These are phyloP conservation scores for Neospora caninum DNA, from an alignment of 169 alveolate genomes.

Conservation along the genomic window DNA sequence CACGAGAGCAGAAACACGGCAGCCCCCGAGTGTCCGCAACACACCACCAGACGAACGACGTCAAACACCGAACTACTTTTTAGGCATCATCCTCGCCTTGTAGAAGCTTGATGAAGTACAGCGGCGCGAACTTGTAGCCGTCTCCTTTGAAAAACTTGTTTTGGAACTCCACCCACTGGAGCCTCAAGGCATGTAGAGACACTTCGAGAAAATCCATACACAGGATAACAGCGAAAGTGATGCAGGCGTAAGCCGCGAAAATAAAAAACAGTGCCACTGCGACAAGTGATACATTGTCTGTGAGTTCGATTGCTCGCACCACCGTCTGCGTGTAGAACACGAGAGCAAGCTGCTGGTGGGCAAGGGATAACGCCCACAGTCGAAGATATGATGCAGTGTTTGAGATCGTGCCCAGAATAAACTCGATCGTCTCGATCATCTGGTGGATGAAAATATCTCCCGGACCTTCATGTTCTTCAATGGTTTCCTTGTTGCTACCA, in stretches of 20 bases:
- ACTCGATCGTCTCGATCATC: slow-evolving; percentile 98
- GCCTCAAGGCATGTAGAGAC: slow-evolving; percentile 98
- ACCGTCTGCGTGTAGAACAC: slow-evolving; percentile 68
- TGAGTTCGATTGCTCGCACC: slow-evolving; percentile 49
- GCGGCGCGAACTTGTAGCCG: slow-evolving; percentile 94
- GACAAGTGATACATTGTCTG: slow-evolving; percentile 43
- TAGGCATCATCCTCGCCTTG: slow-evolving; percentile 27
- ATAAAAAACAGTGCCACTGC: slow-evolving; percentile 73
- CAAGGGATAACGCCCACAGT: slow-evolving; percentile 98
- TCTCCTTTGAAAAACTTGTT: slow-evolving; percentile 99
- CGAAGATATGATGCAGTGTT: slow-evolving; percentile 99
- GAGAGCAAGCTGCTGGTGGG: slow-evolving; percentile 97
- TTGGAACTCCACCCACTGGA: slow-evolving; percentile 99
- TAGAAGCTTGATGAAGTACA: slow-evolving; percentile 68
- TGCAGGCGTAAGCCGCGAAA: slow-evolving; percentile 88
- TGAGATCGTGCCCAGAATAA: slow-evolving; percentile 95
- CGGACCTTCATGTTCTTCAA: slow-evolving; percentile 71
- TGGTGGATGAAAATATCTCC: slow-evolving; percentile 95
- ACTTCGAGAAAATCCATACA: slow-evolving; percentile 99
- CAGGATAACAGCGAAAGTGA: slow-evolving; percentile 96
- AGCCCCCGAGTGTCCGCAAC: neutral
- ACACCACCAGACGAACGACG: neutral
- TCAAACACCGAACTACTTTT: neutral
- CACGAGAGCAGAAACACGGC: too few relatives aligned
- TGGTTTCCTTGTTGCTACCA: slow-evolving; percentile 34